Base-by-base conservation (phyloP, 2,329 filamentous ascomycete species). In the Penicillium sp. region DNA sequence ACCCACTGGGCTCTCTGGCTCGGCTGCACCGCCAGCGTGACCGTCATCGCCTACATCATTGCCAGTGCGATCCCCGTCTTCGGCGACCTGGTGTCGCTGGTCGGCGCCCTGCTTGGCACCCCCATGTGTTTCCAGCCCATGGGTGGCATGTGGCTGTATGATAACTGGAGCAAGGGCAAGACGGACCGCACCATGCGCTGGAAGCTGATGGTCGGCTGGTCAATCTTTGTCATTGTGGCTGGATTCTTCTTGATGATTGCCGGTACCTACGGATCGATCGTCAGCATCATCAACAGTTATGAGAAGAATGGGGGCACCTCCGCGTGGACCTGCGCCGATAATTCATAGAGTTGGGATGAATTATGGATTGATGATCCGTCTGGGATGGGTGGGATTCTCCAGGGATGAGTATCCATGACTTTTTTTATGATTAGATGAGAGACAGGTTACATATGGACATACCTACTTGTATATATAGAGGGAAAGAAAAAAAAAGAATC, bases 321-420 rank as follows among this genome's bases (percentile, higher is more conserved):
- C 1, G 69, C 69, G 0, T 75, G 69, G 64, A 70, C 71, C 1
- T 76, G 72, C 42, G 67, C 66, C 0, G 71, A 76, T 43, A 75
- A 75, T 59, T 72, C 43, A 11, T 18, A 18, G 18, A 18, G 18
- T 18, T 18, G 18, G 18, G 18, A 18, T 18, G 18, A 3, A 18
- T 18, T 18, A 18, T 18, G 18, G 18, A 18, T 18, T 1, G 18
- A 18, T 18, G 18, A 18, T 18, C 18, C 18, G 18, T 18, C 3
- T 18, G 18, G 18, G 18, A 18, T 1, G 18, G 3, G 18, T 18
- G 18, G 18, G 18, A 18, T 18, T 18, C 18, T 18, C 18, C 18
- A 18, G 18, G 18, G 18, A 1, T 3, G 18, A 18, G 18, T 1
- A 18, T 18, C 18, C 18, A 18, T 18, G 18, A 18, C 18, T 18